These are phyloP conservation scores for Cymbopogon flexuosus DNA, from an alignment of 202 grass and related monocot genomes.

Conservation along the genomic window DNA sequence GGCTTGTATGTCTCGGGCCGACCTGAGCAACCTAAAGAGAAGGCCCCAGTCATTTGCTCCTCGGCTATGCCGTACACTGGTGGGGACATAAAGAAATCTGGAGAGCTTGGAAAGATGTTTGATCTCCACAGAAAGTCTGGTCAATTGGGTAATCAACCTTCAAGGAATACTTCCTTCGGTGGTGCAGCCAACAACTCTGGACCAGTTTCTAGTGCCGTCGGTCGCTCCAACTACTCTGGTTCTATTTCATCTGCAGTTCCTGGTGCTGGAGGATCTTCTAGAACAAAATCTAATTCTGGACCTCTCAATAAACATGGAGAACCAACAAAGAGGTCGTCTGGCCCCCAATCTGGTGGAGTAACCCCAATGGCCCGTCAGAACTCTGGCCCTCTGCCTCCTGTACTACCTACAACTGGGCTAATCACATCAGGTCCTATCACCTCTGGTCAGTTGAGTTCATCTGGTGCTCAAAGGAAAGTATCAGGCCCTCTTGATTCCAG, in stretches of 20 bases:
- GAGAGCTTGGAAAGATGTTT: slow-evolving; percentile 97
- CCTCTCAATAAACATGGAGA: slow-evolving; percentile 86
- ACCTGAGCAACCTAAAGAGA: slow-evolving; percentile 88
- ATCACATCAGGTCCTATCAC: slow-evolving; percentile 90
- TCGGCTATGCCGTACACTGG: slow-evolving; percentile 90
- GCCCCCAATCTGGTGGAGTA: slow-evolving; percentile 77
- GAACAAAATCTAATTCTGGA: slow-evolving; percentile 77
- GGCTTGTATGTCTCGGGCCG: slow-evolving; percentile 90
- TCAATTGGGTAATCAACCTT: slow-evolving; percentile 54
- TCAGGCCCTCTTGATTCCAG: slow-evolving; percentile 64
- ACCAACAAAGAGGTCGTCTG: slow-evolving; percentile 64
- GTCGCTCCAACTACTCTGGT: slow-evolving; percentile 73
- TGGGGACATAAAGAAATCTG: slow-evolving; percentile 89
- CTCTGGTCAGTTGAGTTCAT: slow-evolving; percentile 67
- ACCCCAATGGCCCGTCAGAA: slow-evolving; percentile 83
- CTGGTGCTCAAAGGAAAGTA: slow-evolving; percentile 58
- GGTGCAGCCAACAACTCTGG: slow-evolving; percentile 55
- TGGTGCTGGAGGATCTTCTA: slow-evolving; percentile 43
- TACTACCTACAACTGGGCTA: slow-evolving; percentile 80
- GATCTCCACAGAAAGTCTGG: slow-evolving; percentile 86
- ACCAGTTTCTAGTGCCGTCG: slow-evolving; percentile 47
- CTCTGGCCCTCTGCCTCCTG: slow-evolving; percentile 70
- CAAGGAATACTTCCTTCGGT: slow-evolving; percentile 48
- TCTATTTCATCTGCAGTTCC: slow-evolving; percentile 59
- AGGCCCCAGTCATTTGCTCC: slow-evolving; percentile 62